Evolutionary conservation across 257 asterid species (phyloP), one percentile per base, ranked within the genome.

Genomic region (Solanum pimpinellifolium): DNA sequence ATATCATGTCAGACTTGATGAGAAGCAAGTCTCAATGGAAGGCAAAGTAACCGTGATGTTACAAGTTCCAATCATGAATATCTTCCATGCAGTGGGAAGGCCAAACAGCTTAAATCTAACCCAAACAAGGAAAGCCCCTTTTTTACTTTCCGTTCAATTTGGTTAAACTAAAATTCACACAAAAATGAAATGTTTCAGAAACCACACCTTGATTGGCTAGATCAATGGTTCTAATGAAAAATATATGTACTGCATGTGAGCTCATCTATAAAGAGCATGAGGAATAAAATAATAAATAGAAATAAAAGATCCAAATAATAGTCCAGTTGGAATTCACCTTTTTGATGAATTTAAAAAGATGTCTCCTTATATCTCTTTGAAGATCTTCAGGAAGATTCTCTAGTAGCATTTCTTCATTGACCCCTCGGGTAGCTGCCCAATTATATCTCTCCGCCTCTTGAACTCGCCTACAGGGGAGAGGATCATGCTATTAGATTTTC

Each of bases 381-480:
- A 97, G 96, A 88, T 97, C 98, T 92, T 95, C 99, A 16, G 99
- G 99, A 31, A 97, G 94, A 88, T 95, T 93, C 91, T 95, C 99
- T 94, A 97, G 89, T 20, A 97, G 90, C 93, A 83, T 89, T 88
- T 92, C 98, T 89, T 97, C 99, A 59, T 95, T 94, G 74, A 97
- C 99, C 35, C 99, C 99, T 87, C 96, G 88, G 13, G 98, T 94
- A 68, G 99, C 99, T 47, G 99, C 98, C 99, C 99, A 97, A 76
- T 86, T 91, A 84, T 92, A 97, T 27, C 97, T 93, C 86, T 97
- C 99, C 15, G 99, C 94, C 83, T 91, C 94, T 87, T 93, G 93
- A 44, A 97, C 98, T 91, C 86, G 92, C 88, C 99, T 97, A 92
- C 90, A 90, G 23, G 85, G 88, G 49, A 46, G 37, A 25, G 27